A percentile compares a stretch with the other conserved stretches of the same genome.
Evolutionary conservation across 208 protist species (phyloP).

Genomic region (Perkinsela sp.): DNA sequence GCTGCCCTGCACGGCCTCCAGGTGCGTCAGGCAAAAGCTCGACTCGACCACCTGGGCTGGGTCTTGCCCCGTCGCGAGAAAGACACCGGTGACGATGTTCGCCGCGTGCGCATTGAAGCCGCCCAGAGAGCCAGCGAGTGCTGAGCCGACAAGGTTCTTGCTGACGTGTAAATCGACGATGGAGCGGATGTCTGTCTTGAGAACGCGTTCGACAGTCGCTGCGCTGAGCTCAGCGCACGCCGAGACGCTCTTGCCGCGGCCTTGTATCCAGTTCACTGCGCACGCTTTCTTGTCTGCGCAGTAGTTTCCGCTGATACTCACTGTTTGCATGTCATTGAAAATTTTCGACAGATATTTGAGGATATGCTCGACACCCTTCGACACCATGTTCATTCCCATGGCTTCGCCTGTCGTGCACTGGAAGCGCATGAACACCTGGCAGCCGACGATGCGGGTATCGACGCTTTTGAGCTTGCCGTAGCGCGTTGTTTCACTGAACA

Average conservation of each 20-base stretch:
- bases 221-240: constrained; percentile 67
- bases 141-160: constrained; percentile 89
- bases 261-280: constrained; percentile 88
- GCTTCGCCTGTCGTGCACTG: constrained; percentile 78
- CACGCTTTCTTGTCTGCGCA: constrained; percentile 96
- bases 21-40: constrained; percentile 79
- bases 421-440: constrained; percentile 76
- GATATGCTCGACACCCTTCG: constrained; percentile 79
- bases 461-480: constrained; percentile 67
- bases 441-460: constrained; percentile 55
- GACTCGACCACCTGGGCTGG: constrained; percentile 90
- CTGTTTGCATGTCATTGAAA: constrained; percentile 63
- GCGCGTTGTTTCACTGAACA: constrained; percentile 72
- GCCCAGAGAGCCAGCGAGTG: constrained; percentile 82
- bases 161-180: constrained; percentile 66
- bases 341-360: constrained; percentile 44
- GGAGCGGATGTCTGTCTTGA: constrained; percentile 74
- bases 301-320: constrained; percentile 80
- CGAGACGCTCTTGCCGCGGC: constrained; percentile 78
- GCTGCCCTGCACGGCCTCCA: constrained; percentile 9
- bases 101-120: constrained; percentile 90
- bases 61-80: constrained; percentile 89
- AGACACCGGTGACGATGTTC: constrained; percentile 89
- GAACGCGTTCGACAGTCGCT: constrained; percentile 54
- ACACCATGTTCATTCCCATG: constrained; percentile 99